Conservation (phyloP, 768 basidiomycete species). For the Boletus edulis region DNA sequence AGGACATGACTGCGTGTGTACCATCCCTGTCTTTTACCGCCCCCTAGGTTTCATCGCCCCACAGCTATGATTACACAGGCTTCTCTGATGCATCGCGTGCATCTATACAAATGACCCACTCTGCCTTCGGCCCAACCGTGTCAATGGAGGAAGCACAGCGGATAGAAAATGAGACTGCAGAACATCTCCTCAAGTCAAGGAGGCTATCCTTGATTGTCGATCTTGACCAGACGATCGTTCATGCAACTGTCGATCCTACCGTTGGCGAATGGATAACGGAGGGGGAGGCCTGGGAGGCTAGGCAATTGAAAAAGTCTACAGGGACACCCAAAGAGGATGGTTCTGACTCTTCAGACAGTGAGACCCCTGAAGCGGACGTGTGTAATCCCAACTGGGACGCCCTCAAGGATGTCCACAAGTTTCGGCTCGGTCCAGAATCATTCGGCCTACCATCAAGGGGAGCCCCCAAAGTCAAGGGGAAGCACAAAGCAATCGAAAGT, state of each 20-base stretch:
- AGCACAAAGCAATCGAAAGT: slow-evolving; percentile 61
- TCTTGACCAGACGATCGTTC: slow-evolving; percentile 98
- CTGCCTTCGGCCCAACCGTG: slow-evolving; percentile 86
- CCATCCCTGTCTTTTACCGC: slow-evolving; percentile 2
- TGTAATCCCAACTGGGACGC: slow-evolving; percentile 94
- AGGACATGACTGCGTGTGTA: slow-evolving; percentile 87
- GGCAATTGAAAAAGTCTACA: slow-evolving; percentile 44
- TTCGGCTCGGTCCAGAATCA: slow-evolving; percentile 79
- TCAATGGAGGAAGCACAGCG: slow-evolving; percentile 90
- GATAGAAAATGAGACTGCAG: slow-evolving; percentile 80
- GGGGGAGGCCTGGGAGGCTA: slow-evolving; percentile 76
- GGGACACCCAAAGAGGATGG: slow-evolving; percentile 29
- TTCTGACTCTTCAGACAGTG: slow-evolving; percentile 39
- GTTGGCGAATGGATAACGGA: slow-evolving; percentile 96
- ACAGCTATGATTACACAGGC: slow-evolving; percentile 80
- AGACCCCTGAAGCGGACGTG: slow-evolving; percentile 47
- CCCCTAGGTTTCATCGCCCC: slow-evolving; percentile 10
- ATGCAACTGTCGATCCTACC: slow-evolving; percentile 97
- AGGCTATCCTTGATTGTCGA: slow-evolving; percentile 96
- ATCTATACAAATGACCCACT: slow-evolving; percentile 92
- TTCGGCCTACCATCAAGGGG: slow-evolving; percentile 48
- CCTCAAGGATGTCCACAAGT: slow-evolving; percentile 85
- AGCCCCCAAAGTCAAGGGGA: slow-evolving; percentile 48
- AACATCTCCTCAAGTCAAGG: slow-evolving; percentile 68
- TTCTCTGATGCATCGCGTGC: slow-evolving; percentile 85